Evolutionary conservation across 78 protist genomes (phyloP).

Genomic region (Dictyostelium citrinum): DNA sequence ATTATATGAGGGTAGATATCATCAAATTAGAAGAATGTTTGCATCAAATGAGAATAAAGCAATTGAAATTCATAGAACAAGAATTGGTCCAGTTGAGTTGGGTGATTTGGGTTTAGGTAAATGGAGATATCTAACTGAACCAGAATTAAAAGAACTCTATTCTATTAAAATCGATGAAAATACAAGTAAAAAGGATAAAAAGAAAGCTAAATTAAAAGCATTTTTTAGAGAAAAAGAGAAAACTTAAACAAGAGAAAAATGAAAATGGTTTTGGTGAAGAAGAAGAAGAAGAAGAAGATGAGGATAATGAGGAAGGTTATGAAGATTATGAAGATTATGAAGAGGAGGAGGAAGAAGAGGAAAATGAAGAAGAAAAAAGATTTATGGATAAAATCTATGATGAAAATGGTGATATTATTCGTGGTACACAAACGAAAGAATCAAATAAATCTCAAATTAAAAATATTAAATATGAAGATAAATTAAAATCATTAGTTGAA

Average conservation of each 20-base stretch:
- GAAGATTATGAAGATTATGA: background rate
- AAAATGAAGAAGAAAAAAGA: background rate
- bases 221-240: background rate
- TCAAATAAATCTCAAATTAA: background rate
- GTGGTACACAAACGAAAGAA: background rate
- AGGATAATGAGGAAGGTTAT: background rate
- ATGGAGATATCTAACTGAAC: slow-evolving; percentile 31
- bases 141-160: slow-evolving; percentile 16
- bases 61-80: slow-evolving; percentile 60
- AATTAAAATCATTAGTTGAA: background rate
- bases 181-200: background rate
- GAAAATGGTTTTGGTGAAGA: background rate
- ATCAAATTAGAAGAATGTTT: slow-evolving; percentile 79
- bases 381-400: background rate
- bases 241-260: no score
- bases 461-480: background rate
- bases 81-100: slow-evolving; percentile 66
- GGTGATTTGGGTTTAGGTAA: slow-evolving; percentile 60
- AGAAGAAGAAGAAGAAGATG: background rate
- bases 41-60: slow-evolving; percentile 65
- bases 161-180: background rate
- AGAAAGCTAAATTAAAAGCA: background rate
- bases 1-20: slow-evolving; percentile 75
- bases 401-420: background rate
- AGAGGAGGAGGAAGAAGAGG: background rate